Evolutionary conservation across 73 alveolate species (phyloP).

Genomic region (Paramecium biaurelia): DNA sequence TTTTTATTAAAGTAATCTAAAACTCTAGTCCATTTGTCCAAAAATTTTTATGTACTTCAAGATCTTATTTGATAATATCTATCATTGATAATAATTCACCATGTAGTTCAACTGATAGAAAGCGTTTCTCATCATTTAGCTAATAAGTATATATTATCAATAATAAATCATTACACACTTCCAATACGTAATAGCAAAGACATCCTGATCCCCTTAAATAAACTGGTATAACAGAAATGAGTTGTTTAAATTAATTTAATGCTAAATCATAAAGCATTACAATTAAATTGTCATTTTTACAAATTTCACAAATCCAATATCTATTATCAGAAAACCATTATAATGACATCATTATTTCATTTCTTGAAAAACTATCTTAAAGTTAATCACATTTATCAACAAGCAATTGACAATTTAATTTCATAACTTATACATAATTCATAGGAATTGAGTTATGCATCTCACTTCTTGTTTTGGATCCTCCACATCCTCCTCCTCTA

Average conservation of each 20-base stretch:
- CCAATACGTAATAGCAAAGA: neutral
- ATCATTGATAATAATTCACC: neutral
- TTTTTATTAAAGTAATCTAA: neutral
- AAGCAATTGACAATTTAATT: neutral
- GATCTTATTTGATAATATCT: neutral
- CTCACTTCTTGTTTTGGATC: neutral
- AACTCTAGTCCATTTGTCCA: neutral
- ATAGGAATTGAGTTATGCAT: neutral
- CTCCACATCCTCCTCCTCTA: neutral
- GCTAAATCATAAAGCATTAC: neutral
- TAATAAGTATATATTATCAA: neutral
- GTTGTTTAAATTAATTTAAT: neutral
- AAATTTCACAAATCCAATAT: neutral
- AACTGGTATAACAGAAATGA: neutral
- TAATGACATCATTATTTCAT: neutral
- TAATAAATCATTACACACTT: neutral
- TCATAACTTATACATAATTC: neutral
- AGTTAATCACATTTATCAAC: neutral
- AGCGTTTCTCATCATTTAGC: neutral
- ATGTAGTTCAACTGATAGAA: neutral
- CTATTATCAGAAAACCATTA: neutral
- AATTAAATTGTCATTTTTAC: neutral
- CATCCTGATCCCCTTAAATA: neutral
- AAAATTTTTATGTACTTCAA: neutral
- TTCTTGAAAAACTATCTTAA: neutral